Conservation (phyloP, 1,284 basidiomycete genomes). For the Laetiporus sulphureus region DNA sequence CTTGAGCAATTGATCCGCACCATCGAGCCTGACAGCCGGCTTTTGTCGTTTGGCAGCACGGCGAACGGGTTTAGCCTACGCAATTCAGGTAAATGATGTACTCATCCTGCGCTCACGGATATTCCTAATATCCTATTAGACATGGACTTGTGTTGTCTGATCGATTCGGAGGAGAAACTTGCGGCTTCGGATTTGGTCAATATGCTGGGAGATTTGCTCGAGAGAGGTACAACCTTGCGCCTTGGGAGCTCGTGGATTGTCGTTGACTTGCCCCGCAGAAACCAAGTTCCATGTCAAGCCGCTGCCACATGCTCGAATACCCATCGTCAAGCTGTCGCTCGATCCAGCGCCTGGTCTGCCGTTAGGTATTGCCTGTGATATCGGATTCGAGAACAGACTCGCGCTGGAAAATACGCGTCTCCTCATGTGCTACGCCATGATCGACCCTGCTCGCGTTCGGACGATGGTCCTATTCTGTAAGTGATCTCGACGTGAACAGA, state of each 20-base stretch:
- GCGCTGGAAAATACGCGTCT: slow-evolving; percentile 96
- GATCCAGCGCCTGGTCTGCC: slow-evolving; percentile 87
- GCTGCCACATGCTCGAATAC: slow-evolving; percentile 94
- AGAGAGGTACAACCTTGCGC: slow-evolving; percentile 68
- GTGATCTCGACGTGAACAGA: slow-evolving; percentile 28
- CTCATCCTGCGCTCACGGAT: slow-evolving; percentile 7
- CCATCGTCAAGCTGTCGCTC: slow-evolving; percentile 95
- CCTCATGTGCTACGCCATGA: slow-evolving; percentile 95
- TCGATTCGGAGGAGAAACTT: slow-evolving; percentile 75
- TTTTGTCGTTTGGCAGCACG: slow-evolving; percentile 93
- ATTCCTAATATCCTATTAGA: slow-evolving; percentile 42
- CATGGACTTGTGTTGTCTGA: slow-evolving; percentile 97
- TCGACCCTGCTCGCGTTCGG: slow-evolving; percentile 90
- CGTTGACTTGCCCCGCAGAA: slow-evolving; percentile 41
- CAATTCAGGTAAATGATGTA: slow-evolving; percentile 73
- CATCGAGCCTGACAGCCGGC: slow-evolving; percentile 86
- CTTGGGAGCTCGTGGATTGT: slow-evolving; percentile 6
- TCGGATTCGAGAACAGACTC: slow-evolving; percentile 96
- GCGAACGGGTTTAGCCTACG: slow-evolving; percentile 91
- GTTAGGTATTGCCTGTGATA: slow-evolving; percentile 92
- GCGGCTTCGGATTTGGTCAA: slow-evolving; percentile 88
- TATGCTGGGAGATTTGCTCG: slow-evolving; percentile 88
- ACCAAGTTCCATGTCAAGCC: slow-evolving; percentile 98
- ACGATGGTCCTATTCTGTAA: slow-evolving; percentile 93
- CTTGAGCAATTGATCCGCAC: slow-evolving; percentile 92